Evolutionary conservation across 2,329 filamentous ascomycete species (phyloP), one percentile per base, ranked within the genome.

Genomic region (Venturia carpophila): DNA sequence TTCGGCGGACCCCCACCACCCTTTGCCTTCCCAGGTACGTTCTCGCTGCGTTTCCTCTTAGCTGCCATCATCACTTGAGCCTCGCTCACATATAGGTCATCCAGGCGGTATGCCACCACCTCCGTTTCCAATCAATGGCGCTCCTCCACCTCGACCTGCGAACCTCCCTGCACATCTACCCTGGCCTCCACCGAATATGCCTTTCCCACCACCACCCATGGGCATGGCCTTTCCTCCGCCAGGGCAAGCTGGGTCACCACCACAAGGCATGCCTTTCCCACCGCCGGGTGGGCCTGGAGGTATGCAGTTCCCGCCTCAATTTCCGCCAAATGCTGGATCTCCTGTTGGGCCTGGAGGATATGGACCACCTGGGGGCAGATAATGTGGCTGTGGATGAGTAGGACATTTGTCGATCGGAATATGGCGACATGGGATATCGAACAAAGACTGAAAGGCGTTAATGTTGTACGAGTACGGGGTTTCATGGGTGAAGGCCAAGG

Each of bases 11-110:
- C 82, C 63, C 80, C 82, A 41, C 80, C 83, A 69, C 77, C 84
- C 42, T 89, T 87, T 72, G 81, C 79, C 66, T 87, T 91, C 73
- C 86, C 87, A 56, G 85, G 85, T 82, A 73, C 71, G 76, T 64
- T 69, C 68, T 66, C 47, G 66, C 13, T 11, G 19, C 24, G 11
- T 62, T 30, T 7, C 24, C 43, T 21, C 13, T n/a, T 45, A 34
- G 27, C 67, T 66, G 72, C 13, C 9, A 42, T 15, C n/a, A n/a
- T n/a, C 19, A 49, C 34, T 9, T 43, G 61, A 63, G 30, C 70
- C 75, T 1, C 76, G 76, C 67, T 75, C 76, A 70, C 70, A 69
- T 55, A 70, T 68, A 24, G 76, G 74, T 11, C 71, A 71, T 63
- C 75, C 73, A n/a, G 75, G 76, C 68, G 75, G 74, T 66, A 66